Conservation (phyloP, 2,329 filamentous ascomycete genomes). For the Alternaria incomplexa region DNA sequence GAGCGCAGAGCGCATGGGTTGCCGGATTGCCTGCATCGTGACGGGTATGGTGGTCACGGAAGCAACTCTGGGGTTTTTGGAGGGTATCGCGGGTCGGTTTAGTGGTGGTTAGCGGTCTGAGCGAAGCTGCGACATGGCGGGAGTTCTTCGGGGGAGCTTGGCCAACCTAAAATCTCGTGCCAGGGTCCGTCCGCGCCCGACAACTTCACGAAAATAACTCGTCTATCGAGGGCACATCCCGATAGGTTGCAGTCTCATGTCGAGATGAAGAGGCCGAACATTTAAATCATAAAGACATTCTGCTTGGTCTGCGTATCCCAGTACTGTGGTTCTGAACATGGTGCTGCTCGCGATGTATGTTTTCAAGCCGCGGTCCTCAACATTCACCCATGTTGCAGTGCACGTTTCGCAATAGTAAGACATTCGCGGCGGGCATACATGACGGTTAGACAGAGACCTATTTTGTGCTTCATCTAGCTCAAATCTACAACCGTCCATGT, state of each 20-base stretch:
- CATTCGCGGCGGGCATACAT: background rate
- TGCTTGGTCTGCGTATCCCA: background rate
- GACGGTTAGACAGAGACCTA: background rate
- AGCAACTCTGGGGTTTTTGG: conserved; percentile 21
- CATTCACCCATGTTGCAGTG: background rate
- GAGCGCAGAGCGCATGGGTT: conserved; percentile 73
- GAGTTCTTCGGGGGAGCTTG: conserved; percentile 27
- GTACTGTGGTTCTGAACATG: background rate
- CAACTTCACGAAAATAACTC: conserved; percentile 23
- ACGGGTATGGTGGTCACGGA: conserved; percentile 36
- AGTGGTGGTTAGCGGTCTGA: conserved; percentile 26
- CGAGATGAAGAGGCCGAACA: background rate
- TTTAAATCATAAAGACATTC: background rate
- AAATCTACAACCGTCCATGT: background rate
- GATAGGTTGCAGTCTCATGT: background rate
- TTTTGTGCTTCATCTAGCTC: background rate
- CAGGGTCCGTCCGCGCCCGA: conserved; percentile 21
- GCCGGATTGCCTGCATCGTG: conserved; percentile 85
- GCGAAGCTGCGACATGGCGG: conserved; percentile 32
- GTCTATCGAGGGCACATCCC: background rate
- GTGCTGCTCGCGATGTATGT: background rate
- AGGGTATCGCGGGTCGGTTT: conserved; percentile 21
- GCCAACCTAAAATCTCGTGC: conserved; percentile 22
- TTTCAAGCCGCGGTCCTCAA: background rate
- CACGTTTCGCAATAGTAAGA: background rate